A percentile compares a stretch with the other conserved stretches of the same genome.
Conservation (phyloP, 495 filamentous ascomycete species). For the Alectoria sarmentosa region DNA sequence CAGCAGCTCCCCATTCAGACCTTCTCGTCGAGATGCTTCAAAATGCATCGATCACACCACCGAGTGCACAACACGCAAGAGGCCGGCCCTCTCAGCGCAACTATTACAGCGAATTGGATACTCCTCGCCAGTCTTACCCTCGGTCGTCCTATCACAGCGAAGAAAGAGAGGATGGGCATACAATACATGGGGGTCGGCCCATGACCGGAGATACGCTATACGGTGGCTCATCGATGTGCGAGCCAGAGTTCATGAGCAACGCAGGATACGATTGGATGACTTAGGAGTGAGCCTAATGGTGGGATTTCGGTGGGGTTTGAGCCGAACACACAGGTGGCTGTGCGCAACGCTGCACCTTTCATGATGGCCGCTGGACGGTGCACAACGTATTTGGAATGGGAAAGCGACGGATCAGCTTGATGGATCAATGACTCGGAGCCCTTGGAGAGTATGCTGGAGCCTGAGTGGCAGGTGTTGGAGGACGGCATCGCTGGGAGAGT, state of each 20-base stretch:
- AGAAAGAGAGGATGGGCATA: background rate
- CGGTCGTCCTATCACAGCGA: background rate
- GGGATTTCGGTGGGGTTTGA: too few relatives aligned
- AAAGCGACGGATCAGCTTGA: background rate
- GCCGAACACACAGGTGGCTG: too few relatives aligned
- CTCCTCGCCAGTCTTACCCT: background rate
- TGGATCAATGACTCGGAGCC: background rate
- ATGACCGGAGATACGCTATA: background rate
- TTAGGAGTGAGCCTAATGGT: background rate
- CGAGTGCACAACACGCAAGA: background rate
- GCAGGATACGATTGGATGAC: slow-evolving; percentile 2
- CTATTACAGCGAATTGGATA: background rate
- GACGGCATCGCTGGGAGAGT: background rate
- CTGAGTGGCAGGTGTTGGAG: background rate
- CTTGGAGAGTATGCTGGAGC: background rate
- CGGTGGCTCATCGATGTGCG: background rate
- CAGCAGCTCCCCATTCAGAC: background rate
- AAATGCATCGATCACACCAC: slow-evolving; percentile 4
- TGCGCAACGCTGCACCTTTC: background rate
- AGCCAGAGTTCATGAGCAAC: background rate
- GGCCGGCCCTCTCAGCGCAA: background rate
- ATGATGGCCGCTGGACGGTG: background rate
- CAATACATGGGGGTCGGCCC: background rate
- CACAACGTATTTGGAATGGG: background rate
- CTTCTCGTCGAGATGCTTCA: slow-evolving; percentile 2